Evolutionary conservation across 805 yeast species (phyloP).

Genomic region (Candida schatavii): DNA sequence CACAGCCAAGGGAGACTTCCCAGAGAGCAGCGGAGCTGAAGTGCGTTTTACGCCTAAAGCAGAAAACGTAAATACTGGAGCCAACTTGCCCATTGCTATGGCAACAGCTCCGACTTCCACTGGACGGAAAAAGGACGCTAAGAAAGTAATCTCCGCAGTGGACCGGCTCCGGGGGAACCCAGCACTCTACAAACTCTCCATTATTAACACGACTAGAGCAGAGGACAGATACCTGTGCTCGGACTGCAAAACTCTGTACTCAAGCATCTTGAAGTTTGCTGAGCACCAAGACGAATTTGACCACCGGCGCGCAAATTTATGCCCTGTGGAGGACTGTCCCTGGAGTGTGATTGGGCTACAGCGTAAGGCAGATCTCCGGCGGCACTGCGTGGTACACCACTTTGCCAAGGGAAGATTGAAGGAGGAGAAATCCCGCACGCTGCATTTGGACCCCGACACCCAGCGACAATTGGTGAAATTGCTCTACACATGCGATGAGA

Average conservation of each 20-base stretch:
- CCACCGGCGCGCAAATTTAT: conserved; percentile 15
- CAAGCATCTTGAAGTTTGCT: conserved; percentile 13
- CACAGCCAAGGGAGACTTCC: too few relatives aligned
- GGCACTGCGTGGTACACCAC: conserved; percentile 17
- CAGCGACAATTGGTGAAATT: conserved; percentile 7
- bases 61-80: too few relatives aligned
- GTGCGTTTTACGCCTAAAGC: too few relatives aligned
- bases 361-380: conserved; percentile 26
- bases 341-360: conserved; percentile 27
- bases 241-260: conserved; percentile 10
- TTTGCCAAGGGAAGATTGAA: conserved; percentile 5
- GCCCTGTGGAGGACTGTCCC: conserved; percentile 31
- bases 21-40: too few relatives aligned
- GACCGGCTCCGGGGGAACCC: not conserved
- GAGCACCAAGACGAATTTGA: conserved; percentile 19
- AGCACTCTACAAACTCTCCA: not conserved
- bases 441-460: conserved; percentile 1
- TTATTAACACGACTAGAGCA: not conserved
- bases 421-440: conserved; percentile 4
- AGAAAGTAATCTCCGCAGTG: not conserved
- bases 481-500: conserved; percentile 16
- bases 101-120: too few relatives aligned
- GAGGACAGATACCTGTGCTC: conserved; percentile 2
- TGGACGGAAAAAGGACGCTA: too few relatives aligned
- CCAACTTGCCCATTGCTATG: too few relatives aligned